phyloP scores from a whole-genome alignment of 768 basidiomycete genomes.

The Dioszegia crocea region DNA sequence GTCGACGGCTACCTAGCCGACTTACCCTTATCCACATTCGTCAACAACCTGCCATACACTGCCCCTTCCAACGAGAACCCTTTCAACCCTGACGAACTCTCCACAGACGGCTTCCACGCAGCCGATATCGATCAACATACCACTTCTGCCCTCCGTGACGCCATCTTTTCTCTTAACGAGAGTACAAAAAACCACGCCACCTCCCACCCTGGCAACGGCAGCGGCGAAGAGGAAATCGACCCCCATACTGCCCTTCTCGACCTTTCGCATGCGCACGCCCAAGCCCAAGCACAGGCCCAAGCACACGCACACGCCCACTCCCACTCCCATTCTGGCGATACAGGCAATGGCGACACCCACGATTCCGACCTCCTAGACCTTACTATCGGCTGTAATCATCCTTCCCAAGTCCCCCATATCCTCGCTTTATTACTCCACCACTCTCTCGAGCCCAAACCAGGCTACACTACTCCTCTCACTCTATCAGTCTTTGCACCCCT shows the following conservation, averaged over 20 bases:
- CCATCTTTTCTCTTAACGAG: slow-evolving; percentile 44
- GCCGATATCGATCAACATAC: slow-evolving; percentile 45
- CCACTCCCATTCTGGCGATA: neutral
- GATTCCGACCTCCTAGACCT: slow-evolving; percentile 12
- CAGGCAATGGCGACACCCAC: neutral
- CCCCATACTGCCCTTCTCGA: slow-evolving; percentile 44
- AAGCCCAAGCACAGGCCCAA: slow-evolving; percentile 5
- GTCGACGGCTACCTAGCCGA: slow-evolving; percentile 46
- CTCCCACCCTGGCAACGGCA: slow-evolving; percentile 20
- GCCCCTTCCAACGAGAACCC: slow-evolving; percentile 6
- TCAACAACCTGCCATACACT: slow-evolving; percentile 38
- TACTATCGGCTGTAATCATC: slow-evolving; percentile 25
- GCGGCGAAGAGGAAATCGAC: slow-evolving; percentile 24
- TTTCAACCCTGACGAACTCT: slow-evolving; percentile 31
- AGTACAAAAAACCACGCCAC: slow-evolving; percentile 11
- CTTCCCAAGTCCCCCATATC: slow-evolving; percentile 37
- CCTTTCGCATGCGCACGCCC: slow-evolving; percentile 18
- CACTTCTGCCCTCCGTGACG: slow-evolving; percentile 43
- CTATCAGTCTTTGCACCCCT: slow-evolving; percentile 37
- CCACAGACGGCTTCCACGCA: slow-evolving; percentile 25
- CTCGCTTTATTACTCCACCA: slow-evolving; percentile 33
- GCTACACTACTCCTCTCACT: slow-evolving; percentile 39
- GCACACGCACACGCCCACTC: neutral
- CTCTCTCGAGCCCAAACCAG: slow-evolving; percentile 39
- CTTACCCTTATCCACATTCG: slow-evolving; percentile 37